These are phyloP conservation scores for Amylocarpus encephaloides DNA, from an alignment of 2,329 filamentous ascomycete genomes.

Conservation along the genomic window DNA sequence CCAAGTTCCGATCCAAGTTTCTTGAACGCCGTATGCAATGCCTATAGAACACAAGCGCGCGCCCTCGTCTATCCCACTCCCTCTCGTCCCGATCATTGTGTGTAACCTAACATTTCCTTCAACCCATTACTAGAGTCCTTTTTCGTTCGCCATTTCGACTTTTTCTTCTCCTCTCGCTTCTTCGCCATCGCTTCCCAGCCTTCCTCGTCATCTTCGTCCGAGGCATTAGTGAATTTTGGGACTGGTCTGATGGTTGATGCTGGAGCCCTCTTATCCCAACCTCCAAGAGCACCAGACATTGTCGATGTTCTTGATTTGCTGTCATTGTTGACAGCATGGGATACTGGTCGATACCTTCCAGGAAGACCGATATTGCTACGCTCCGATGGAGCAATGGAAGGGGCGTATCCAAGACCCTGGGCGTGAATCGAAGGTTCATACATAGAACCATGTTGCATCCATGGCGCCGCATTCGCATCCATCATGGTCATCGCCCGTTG, in stretches of 20 bases:
- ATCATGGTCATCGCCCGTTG: conserved; percentile 77
- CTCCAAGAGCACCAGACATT: conserved; percentile 27
- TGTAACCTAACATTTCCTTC: conserved; percentile 28
- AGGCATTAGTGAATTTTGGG: conserved; percentile 38
- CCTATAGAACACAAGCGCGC: conserved; percentile 13
- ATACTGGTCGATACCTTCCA: conserved; percentile 84
- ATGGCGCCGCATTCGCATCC: conserved; percentile 57
- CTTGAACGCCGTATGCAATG: conserved; percentile 26
- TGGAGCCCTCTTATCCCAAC: conserved; percentile 20
- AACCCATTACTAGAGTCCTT: conserved; percentile 36
- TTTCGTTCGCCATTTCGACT: conserved; percentile 58
- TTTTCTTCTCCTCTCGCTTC: conserved; percentile 63
- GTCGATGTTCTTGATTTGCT: conserved; percentile 30
- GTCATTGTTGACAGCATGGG: conserved; percentile 45
- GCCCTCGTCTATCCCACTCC: conserved; percentile 12
- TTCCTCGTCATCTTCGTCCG: conserved; percentile 59
- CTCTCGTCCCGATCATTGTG: conserved; percentile 11
- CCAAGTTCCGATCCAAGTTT: conserved; percentile 19
- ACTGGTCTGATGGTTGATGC: conserved; percentile 22
- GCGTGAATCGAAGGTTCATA: conserved; percentile 44
- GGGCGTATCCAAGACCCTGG: conserved; percentile 60
- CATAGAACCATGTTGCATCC: conserved; percentile 43
- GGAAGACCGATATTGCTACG: conserved; percentile 90
- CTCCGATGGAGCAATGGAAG: conserved; percentile 92
- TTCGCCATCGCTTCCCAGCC: conserved; percentile 66